These are phyloP conservation scores for Lachnellula hyalina DNA, from an alignment of 2,329 filamentous ascomycete species.

Conservation along the genomic window DNA sequence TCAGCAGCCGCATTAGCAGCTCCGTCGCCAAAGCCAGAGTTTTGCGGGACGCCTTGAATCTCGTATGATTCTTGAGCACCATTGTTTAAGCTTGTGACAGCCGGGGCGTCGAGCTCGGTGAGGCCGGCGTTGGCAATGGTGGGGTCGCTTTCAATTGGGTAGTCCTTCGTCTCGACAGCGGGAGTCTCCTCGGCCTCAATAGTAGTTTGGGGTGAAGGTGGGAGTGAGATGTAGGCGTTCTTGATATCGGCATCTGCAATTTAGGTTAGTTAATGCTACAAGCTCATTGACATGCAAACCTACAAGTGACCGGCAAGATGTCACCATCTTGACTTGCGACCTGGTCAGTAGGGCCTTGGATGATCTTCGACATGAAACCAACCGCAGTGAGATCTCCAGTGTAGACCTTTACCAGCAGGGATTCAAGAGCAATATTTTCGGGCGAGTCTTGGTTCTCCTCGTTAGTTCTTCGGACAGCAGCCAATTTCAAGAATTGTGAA, in stretches of 20 bases:
- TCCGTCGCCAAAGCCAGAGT: conserved; percentile 46
- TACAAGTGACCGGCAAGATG: conserved; percentile 66
- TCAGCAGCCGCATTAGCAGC: conserved; percentile 58
- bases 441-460: conserved; percentile 58
- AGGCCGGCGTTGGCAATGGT: conserved; percentile 62
- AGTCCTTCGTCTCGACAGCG: conserved; percentile 32
- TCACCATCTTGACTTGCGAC: conserved; percentile 62
- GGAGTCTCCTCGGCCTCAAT: conserved; percentile 31
- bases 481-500: conserved; percentile 75
- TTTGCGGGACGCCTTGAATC: conserved; percentile 39
- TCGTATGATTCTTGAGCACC: conserved; percentile 32
- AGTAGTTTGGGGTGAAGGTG: conserved; percentile 29
- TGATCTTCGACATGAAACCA: conserved; percentile 69
- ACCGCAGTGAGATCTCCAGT: conserved; percentile 72
- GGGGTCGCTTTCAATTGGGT: conserved; percentile 51
- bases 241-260: conserved; percentile 54
- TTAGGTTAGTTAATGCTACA: conserved; percentile 13
- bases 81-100: conserved; percentile 37
- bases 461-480: conserved; percentile 68
- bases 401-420: conserved; percentile 72
- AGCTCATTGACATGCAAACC: conserved; percentile 28
- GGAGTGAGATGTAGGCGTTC: conserved; percentile 45
- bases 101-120: conserved; percentile 57
- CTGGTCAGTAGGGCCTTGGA: conserved; percentile 63
- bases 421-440: conserved; percentile 77